Evolutionary conservation across 2,329 filamentous ascomycete genomes (phyloP).

Genomic region (Diaporthe ilicicola): DNA sequence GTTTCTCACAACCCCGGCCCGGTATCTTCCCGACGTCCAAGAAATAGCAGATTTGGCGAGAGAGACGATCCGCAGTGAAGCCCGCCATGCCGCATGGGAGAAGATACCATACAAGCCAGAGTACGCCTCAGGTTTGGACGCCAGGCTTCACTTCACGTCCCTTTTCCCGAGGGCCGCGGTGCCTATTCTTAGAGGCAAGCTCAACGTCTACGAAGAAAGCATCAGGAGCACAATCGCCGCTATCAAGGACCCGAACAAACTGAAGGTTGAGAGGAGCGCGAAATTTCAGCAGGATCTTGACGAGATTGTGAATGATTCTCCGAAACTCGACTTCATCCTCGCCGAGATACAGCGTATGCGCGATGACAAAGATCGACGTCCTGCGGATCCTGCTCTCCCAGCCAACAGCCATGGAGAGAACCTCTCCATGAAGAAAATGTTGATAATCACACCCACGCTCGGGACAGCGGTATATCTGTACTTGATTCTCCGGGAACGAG

Average conservation of each 20-base stretch:
- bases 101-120: neutral
- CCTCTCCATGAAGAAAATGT: neutral
- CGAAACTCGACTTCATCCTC: neutral
- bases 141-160: neutral
- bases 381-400: neutral
- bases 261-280: neutral
- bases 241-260: neutral
- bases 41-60: neutral
- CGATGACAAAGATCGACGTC: neutral
- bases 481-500: neutral
- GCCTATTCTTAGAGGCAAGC: neutral
- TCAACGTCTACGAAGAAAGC: neutral
- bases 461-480: neutral
- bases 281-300: neutral
- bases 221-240: neutral
- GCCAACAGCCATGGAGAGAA: neutral
- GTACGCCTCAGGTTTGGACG: neutral
- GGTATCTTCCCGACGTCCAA: neutral
- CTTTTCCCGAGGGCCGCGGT: neutral
- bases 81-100: accelerated
- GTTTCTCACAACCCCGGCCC: neutral
- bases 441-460: neutral
- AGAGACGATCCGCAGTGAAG: neutral
- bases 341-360: neutral
- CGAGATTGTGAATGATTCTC: neutral